These are phyloP conservation scores for Tetraselmis striata DNA, from an alignment of 139 green algal species.

Conservation along the genomic window DNA sequence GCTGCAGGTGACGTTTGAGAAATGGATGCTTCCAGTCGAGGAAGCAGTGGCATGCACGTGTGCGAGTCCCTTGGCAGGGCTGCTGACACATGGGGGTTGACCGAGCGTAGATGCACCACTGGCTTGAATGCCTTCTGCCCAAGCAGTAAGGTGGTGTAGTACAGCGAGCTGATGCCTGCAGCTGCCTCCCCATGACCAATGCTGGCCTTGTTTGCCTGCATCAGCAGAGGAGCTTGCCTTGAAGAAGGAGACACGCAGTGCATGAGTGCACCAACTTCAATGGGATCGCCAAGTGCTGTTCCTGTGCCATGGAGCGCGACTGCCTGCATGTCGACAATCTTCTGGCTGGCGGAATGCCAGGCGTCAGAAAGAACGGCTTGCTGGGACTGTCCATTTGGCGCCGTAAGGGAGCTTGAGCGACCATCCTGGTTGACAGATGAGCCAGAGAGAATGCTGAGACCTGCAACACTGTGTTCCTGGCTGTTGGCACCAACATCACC, in stretches of 20 bases:
- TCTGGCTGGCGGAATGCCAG: not conserved
- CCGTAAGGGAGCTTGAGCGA: conserved; percentile 24
- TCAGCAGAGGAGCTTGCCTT: conserved; percentile 14
- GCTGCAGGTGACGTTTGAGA: not conserved
- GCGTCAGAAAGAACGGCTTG: conserved; percentile 15
- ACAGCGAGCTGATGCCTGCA: conserved; percentile 62
- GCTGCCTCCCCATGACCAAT: conserved; percentile 33
- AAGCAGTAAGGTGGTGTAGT: conserved; percentile 4
- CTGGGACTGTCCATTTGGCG: conserved; percentile 31
- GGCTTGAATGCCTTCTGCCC: conserved; percentile 1
- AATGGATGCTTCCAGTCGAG: not conserved
- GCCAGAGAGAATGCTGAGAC: conserved; percentile 9
- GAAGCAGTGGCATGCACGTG: not conserved
- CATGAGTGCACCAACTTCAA: conserved; percentile 16
- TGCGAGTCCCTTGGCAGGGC: no score
- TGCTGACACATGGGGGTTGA: conserved; percentile 56
- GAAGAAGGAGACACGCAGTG: conserved; percentile 21
- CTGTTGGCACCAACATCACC: not conserved
- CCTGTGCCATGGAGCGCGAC: conserved; percentile 29
- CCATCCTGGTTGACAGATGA: conserved; percentile 35
- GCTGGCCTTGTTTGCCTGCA: conserved; percentile 58
- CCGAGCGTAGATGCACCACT: conserved; percentile 51
- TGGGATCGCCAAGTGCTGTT: conserved; percentile 31
- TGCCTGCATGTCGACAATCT: not conserved
- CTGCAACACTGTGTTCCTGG: not conserved